Percentiles rank a stretch among this genome's conserved stretches.
Conservation (phyloP, 108 stramenopile genomes). For the Pinguiococcus pyrenoidosus region DNA sequence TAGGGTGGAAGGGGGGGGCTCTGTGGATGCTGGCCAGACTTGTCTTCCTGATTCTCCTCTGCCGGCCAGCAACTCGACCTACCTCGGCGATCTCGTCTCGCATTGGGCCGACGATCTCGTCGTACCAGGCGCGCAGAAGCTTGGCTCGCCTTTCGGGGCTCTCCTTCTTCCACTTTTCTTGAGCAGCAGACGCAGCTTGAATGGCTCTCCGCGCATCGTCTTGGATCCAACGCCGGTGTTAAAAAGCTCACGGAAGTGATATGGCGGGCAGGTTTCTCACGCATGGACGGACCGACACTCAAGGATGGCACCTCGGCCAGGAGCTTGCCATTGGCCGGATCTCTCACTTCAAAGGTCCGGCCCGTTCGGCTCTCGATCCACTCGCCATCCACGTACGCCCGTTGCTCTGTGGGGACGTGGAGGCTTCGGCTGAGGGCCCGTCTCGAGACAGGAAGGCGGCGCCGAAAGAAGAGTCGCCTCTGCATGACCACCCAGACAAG, state of each 20-base stretch:
- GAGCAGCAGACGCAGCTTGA: neutral
- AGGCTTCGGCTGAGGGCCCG: too few relatives aligned
- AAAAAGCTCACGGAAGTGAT: too few relatives aligned
- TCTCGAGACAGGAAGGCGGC: too few relatives aligned
- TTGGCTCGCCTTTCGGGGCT: constrained; percentile 3
- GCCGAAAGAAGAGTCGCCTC: too few relatives aligned
- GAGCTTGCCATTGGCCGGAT: constrained; percentile 13
- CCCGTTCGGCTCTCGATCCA: neutral
- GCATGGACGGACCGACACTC: too few relatives aligned
- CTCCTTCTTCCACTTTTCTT: constrained; percentile 2
- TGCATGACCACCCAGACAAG: too few relatives aligned
- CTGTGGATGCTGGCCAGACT: neutral
- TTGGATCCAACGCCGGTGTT: neutral
- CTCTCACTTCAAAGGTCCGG: constrained; percentile 5
- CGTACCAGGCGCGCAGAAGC: neutral
- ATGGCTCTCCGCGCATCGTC: neutral
- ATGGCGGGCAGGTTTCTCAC: too few relatives aligned
- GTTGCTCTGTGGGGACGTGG: too few relatives aligned
- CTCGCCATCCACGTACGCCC: constrained; percentile 1
- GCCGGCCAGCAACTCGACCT: neutral
- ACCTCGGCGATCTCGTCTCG: neutral
- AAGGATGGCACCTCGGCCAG: constrained; percentile 1
- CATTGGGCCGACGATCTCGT: neutral
- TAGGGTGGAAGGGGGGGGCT: neutral
- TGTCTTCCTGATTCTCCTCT: neutral